phyloP scores from a whole-genome alignment of 2,329 filamentous ascomycete species.

The Trichoderma sp. region DNA sequence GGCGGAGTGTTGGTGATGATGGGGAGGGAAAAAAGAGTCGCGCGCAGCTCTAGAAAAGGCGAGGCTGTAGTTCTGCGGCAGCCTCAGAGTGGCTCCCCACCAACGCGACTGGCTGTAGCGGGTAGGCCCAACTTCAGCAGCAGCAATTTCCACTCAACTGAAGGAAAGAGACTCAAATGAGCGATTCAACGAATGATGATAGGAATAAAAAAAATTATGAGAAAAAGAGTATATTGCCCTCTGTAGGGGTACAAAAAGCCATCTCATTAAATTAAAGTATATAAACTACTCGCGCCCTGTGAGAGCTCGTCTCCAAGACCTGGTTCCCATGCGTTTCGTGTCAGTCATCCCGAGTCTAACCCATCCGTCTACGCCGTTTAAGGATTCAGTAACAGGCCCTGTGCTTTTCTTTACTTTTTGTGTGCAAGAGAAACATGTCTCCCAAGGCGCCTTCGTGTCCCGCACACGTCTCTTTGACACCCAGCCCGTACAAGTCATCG shows the following conservation, averaged over 20 bases:
- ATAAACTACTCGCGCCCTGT: constrained; percentile 18
- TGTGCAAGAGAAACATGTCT: neutral
- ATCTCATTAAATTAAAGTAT: constrained; percentile 27
- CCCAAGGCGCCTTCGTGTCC: constrained; percentile 11
- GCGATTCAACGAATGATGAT: neutral
- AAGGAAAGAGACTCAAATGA: neutral
- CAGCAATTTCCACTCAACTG: neutral
- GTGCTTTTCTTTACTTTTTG: constrained; percentile 5
- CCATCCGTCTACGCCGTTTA: constrained; percentile 24
- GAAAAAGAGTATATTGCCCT: neutral
- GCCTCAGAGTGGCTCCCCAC: constrained; percentile 18
- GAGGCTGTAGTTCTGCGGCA: constrained; percentile 24
- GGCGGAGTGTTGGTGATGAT: constrained; percentile 14
- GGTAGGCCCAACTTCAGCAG: neutral
- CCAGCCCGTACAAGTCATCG: neutral
- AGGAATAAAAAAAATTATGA: neutral
- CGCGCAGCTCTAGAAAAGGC: constrained; percentile 18
- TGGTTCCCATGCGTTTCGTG: constrained; percentile 23
- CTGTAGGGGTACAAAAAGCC: neutral
- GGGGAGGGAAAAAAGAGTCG: constrained; percentile 15
- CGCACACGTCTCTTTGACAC: constrained; percentile 8
- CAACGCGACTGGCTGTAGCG: constrained; percentile 4
- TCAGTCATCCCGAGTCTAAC: constrained; percentile 28
- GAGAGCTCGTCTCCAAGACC: constrained; percentile 25
- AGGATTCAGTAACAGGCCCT: constrained; percentile 18